Evolutionary conservation across 2,329 filamentous ascomycete species (phyloP), one percentile per base, ranked within the genome.

Genomic region (Bisporella sp.): DNA sequence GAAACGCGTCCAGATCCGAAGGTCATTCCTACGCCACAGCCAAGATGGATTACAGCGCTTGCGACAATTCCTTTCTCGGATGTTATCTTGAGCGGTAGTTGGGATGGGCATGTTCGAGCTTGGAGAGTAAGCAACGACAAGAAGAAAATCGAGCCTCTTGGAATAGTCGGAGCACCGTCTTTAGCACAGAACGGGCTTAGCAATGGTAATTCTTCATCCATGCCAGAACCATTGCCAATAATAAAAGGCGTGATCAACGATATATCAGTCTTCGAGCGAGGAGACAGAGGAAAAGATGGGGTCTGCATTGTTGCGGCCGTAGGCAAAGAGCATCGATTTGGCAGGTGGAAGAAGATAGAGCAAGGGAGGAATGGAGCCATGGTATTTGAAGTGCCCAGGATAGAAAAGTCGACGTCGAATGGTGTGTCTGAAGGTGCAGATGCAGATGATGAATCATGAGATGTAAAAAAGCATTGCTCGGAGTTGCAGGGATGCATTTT

Each of bases 21-120:
- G n/a, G 73, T 78, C 8, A 73, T 85, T 44, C 74, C 85, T 41
- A 71, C 78, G 28, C 80, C 84, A 1, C 79, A 84, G 57, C 88
- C 93, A 4, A 78, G 92, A 64, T 95, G 87, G 78, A 93, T 99
- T 66, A 99, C 93, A 1, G 91, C 92, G 5, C 73, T 99, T 41
- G 77, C 84, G 45, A 86, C 89, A 1, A 77, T 99, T 45, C 92
- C 93, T 0, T 96, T 91, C 67, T 92, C 89, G 5, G 90, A 99
- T 63, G 73, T 96, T 46, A 81, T 99, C 50, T 74, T 99, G 46
- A 95, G 84, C 57, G 93, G 92, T 32, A 96, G 89, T 68, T 99
- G 92, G 91, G 93, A 95, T 65, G 93, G 93, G 2, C 83, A 81
- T 67, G 77, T 99, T 51, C 78, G 92, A 46, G 85, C 85, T 5